Conservation (phyloP, 306 rosid genomes). For the Alnus glutinosa region DNA sequence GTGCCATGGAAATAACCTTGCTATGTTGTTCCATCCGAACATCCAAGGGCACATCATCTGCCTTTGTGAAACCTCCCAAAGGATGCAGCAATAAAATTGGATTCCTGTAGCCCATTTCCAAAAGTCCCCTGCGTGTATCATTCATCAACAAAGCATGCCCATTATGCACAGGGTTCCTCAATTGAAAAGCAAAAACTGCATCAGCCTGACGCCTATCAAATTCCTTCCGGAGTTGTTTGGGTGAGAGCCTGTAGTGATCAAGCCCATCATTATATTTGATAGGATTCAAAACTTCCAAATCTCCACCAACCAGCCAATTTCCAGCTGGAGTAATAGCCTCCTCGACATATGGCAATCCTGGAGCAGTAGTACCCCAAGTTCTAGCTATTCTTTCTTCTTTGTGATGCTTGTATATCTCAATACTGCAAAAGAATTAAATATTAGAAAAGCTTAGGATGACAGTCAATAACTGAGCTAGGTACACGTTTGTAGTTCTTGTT, state of each 20-base stretch:
- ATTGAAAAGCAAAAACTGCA: constrained; percentile 94
- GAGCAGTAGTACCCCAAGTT: constrained; percentile 94
- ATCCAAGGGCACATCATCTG: constrained; percentile 93
- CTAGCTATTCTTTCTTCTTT: constrained; percentile 97
- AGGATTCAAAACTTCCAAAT: constrained; percentile 72
- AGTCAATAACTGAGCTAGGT: neutral
- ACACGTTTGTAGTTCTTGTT: constrained; percentile 7
- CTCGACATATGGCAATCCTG: constrained; percentile 90
- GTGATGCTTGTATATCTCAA: constrained; percentile 91
- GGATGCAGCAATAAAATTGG: constrained; percentile 95
- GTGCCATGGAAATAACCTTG: constrained; percentile 60
- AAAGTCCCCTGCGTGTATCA: constrained; percentile 76
- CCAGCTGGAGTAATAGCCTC: constrained; percentile 80
- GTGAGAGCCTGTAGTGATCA: constrained; percentile 89
- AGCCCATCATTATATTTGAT: constrained; percentile 90
- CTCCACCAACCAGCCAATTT: constrained; percentile 96
- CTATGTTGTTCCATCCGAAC: constrained; percentile 99
- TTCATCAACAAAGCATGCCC: constrained; percentile 97
- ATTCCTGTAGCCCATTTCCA: constrained; percentile 93
- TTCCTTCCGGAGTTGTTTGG: constrained; percentile 83
- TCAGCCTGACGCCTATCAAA: constrained; percentile 84
- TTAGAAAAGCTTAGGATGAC: constrained; percentile 16
- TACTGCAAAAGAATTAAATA: constrained; percentile 38
- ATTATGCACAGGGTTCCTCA: constrained; percentile 95
- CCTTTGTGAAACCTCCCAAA: constrained; percentile 91